These are phyloP conservation scores for Zopfia rhizophila DNA, from an alignment of 2,329 filamentous ascomycete species.

Conservation along the genomic window DNA sequence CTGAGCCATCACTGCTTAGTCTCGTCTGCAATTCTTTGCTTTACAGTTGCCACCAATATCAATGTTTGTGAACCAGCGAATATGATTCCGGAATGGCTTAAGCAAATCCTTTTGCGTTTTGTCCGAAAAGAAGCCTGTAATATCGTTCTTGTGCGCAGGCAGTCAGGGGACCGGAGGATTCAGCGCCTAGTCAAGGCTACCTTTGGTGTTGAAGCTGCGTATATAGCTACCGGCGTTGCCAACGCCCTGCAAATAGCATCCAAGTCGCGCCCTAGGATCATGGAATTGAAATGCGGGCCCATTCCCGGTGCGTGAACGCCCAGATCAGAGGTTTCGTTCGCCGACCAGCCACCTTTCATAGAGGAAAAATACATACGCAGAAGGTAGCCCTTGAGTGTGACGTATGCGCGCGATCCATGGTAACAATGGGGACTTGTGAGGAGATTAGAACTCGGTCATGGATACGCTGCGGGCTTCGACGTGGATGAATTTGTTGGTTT, in stretches of 20 bases:
- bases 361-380: conserved; percentile 1
- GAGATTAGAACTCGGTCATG: no score
- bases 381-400: conserved; percentile 15
- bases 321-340: background rate
- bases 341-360: conserved; percentile 3
- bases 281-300: conserved; percentile 17
- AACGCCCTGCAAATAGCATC: conserved; percentile 13
- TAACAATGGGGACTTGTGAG: conserved; percentile 20
- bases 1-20: no score
- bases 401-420: conserved; percentile 15
- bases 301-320: background rate
- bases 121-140: background rate
- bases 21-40: no score
- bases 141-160: background rate
- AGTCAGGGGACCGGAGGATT: background rate
- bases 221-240: conserved; percentile 5
- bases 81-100: conserved; percentile 5
- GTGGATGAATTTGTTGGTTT: conserved; percentile 24
- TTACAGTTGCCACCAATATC: no score
- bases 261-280: conserved; percentile 19
- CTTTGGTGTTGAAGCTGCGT: conserved; percentile 2
- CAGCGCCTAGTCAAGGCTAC: background rate
- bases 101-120: conserved; percentile 1
- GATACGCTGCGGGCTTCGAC: no score
- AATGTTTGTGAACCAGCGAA: no score